Evolutionary conservation across 2,329 filamentous ascomycete species (phyloP), one percentile per base, ranked within the genome.

Genomic region (Coniochaeta sp.): DNA sequence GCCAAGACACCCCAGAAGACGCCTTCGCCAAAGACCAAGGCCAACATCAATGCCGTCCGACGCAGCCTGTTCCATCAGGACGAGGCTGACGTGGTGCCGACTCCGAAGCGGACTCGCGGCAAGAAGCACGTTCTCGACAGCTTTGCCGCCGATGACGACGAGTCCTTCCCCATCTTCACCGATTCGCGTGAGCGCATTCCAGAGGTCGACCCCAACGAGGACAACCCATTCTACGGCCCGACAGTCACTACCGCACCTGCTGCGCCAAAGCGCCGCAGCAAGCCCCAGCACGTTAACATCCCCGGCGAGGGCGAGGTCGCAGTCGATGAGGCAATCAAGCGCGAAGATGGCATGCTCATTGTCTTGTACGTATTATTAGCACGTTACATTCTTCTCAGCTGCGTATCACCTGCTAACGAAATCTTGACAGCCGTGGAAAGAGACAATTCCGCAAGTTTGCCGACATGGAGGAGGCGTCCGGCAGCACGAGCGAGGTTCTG

Each of bases 181-280:
- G 90, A 95, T 71, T 85, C 89, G 0, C 88, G 91, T 64, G 92
- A 96, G 66, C 86, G 88, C 59, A 74, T 92, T 47, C 90, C 90
- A 22, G 81, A 86, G 64, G 76, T 84, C 47, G 89, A 91, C 67
- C 71, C 75, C n/a, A 85, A 80, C 65, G 74, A 78, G 7, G 85
- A 87, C 28, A 95, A 93, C 69, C 90, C 90, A 1, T 95, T 93
- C 71, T 82, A 86, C 62, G 83, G 80, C 58, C 77, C 78, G 52
- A 68, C 75, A 38, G 64, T 76, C 60, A 62, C 69, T 24, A 14
- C 54, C 12, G 31, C 8, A 22, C 31, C 54, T 4, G 74, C 77
- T 62, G 76, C 78, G 24, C 68, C 70, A 61, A 80, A 75, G 66
- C 81, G 80, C 63, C 76, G 80, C 65, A 80, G 81, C 77, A 84